Evolutionary conservation across 2,329 filamentous ascomycete species (phyloP).

Genomic region (Fonsecaea nubica): DNA sequence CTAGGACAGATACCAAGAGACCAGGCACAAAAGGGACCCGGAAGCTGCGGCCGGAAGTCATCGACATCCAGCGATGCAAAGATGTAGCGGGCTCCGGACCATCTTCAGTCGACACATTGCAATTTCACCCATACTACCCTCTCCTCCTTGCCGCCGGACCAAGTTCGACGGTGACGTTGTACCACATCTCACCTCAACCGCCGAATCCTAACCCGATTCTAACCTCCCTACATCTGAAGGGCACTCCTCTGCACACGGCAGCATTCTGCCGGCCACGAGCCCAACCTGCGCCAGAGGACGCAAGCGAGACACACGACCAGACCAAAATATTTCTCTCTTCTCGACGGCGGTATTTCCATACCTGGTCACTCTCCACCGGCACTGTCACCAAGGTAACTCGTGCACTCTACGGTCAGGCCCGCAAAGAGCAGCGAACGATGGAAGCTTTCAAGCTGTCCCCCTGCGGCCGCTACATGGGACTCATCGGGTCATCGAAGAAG

Average conservation of each 20-base stretch:
- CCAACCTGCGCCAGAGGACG: constrained; percentile 49
- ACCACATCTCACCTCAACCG: constrained; percentile 81
- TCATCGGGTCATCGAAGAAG: constrained; percentile 80
- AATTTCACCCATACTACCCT: constrained; percentile 87
- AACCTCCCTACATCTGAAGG: constrained; percentile 84
- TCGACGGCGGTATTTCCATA: constrained; percentile 88
- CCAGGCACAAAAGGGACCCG: constrained; percentile 60
- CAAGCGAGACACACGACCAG: constrained; percentile 21
- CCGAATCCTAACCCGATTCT: constrained; percentile 85
- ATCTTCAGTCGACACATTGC: constrained; percentile 79
- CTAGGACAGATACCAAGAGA: constrained; percentile 56
- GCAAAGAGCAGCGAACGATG: constrained; percentile 83
- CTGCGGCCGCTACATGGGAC: constrained; percentile 82
- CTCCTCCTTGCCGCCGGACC: constrained; percentile 83
- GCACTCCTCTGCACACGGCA: constrained; percentile 82
- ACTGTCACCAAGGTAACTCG: constrained; percentile 79
- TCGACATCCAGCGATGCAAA: constrained; percentile 88
- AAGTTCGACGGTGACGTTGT: constrained; percentile 82
- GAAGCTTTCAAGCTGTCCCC: constrained; percentile 88
- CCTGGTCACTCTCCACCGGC: constrained; percentile 86
- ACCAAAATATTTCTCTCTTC: constrained; percentile 79
- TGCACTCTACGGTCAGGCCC: constrained; percentile 64
- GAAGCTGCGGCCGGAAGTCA: constrained; percentile 81
- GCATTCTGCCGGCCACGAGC: constrained; percentile 76
- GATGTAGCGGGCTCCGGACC: constrained; percentile 71